Base-by-base conservation (phyloP, 2,329 filamentous ascomycete genomes). In the Hymenoscyphus albidus region DNA sequence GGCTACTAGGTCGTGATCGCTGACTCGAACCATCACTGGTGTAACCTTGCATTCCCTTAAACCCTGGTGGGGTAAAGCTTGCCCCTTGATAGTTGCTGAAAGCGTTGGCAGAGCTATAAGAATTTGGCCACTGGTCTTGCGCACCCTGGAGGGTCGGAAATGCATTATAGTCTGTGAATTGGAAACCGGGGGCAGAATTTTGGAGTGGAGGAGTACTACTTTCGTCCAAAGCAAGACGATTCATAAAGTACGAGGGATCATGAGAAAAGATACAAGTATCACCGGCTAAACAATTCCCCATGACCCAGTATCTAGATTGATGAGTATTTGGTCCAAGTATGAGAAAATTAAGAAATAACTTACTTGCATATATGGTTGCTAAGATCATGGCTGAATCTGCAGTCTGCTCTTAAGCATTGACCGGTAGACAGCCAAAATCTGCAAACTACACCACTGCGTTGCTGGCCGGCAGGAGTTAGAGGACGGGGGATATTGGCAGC, bases 321-420 rank as follows among this genome's bases (percentile, higher is more conserved):
- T 63, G 62, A 71, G 66, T 63, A 69, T 48, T 27, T 62, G 39
- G 51, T 62, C 39, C 5, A 57, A 59, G 57, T 14, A 63, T 55
- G 12, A 55, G 40, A 18, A 39, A 65, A 65, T 9, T 58, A 48
- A 55, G 62, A 55, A 54, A 62, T 58, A 59, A 72, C 92, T 84
- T 82, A 96, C 92, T 98, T 98, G 93, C 95, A 99, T 67, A 99
- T 85, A 73, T 97, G 95, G 74, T 91, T 96, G 75, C 92, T 96
- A 56, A 97, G 84, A 76, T 99, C 94, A 77, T 99, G 95, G 71
- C 93, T 97, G 78, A 98, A 99, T 64, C 94, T 89, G 77, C 95
- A 99, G 77, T 99, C 95, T 66, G 94, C 94, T 65, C 95, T 88
- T 62, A 97, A 87, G 76, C 95, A 99, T 77, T 95, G 91, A n/a